These are phyloP conservation scores for Penicillium pancosmium DNA, from an alignment of 495 filamentous ascomycete species.

Conservation along the genomic window DNA sequence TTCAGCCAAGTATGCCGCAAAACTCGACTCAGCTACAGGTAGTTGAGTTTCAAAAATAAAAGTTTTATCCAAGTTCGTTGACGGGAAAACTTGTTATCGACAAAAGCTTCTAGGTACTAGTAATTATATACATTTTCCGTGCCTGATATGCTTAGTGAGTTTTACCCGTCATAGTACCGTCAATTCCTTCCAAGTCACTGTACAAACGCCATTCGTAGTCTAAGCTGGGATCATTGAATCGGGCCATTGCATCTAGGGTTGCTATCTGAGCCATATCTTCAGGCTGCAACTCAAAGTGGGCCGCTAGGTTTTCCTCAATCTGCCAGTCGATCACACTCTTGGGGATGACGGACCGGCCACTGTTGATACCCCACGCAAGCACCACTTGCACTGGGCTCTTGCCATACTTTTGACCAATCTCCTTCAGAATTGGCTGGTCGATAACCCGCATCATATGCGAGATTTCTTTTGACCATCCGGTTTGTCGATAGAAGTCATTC, in stretches of 20 bases:
- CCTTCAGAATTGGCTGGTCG: conserved; percentile 59
- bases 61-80: too few species aligned
- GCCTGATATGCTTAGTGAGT: not conserved
- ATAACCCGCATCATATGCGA: conserved; percentile 37
- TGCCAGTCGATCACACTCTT: conserved; percentile 56
- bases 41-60: too few species aligned
- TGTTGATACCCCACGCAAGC: conserved; percentile 63
- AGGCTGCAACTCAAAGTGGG: conserved; percentile 54
- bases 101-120: too few species aligned
- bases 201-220: conserved; percentile 60
- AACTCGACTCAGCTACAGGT: too few species aligned
- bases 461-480: conserved; percentile 27
- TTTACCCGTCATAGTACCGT: conserved; percentile 8
- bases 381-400: conserved; percentile 63
- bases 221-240: conserved; percentile 59
- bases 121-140: too few species aligned
- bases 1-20: too few species aligned
- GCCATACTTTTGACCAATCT: conserved; percentile 62
- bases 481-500: conserved; percentile 63
- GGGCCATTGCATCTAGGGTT: conserved; percentile 51
- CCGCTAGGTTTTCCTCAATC: conserved; percentile 57
- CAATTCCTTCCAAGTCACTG: conserved; percentile 58
- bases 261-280: conserved; percentile 53
- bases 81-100: too few species aligned
- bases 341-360: conserved; percentile 62